Evolutionary conservation across 2,329 filamentous ascomycete species (phyloP), one percentile per base, ranked within the genome.

Genomic region (Cucurbitaria berberidis): DNA sequence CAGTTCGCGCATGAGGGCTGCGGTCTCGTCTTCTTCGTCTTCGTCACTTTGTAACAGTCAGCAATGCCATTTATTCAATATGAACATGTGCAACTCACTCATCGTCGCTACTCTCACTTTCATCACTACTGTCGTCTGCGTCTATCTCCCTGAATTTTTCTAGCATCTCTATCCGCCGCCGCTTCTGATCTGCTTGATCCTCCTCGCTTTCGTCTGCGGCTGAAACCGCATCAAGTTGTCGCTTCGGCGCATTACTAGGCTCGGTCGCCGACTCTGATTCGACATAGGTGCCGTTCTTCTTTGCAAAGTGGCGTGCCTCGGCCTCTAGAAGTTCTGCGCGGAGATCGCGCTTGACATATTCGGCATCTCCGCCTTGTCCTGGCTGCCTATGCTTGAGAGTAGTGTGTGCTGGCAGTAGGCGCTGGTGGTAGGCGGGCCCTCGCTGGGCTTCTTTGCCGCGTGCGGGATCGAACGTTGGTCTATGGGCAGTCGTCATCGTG

Each of bases 391-490:
- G 57, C 79, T 99, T 99, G 72, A 99, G 87, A 60, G 91, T 88
- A 11, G 91, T 98, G 76, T 99, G 89, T 27, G 95, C 95, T 29
- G 95, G 93, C 13, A 97, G 87, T 15, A 98, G 89, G 67, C 95
- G 89, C 77, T 98, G 93, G 74, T 99, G 95, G 80, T 97, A 98
- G 66, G 92, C 93, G 44, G 91, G 90, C 42, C 95, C 95, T 69
- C 92, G 89, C 55, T 92, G 89, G 68, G 93, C 91, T 78, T 99
- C 95, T 82, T 97, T 97, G 74, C 95, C 95, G 73, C 89, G 87
- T 84, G 93, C 90, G 62, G 95, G 95, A 75, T 99, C 95, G 73
- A 99, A 99, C 0, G 95, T 99, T 51, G 95, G 95, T 79, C 95
- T 89, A 74, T 88, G 86, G 52, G 86, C 86, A 77, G 77, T 78